A percentile compares a stretch with the other conserved stretches of the same genome.
Conservation (phyloP, 1,284 basidiomycete genomes). For the Cryptococcus depauperatus region DNA sequence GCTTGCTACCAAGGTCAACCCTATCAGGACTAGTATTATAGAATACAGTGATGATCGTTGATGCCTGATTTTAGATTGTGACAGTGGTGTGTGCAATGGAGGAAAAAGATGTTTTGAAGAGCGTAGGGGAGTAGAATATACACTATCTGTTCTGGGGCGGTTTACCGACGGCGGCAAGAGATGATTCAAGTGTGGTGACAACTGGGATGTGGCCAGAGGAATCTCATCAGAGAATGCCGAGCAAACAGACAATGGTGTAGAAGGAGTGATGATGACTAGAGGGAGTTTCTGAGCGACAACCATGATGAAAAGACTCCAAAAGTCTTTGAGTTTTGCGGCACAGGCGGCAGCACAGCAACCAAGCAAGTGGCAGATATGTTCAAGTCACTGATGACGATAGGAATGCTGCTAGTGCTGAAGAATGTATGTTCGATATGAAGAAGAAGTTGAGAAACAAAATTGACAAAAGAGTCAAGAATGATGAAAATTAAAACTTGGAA, state of each 20-base stretch:
- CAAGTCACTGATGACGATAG: no score
- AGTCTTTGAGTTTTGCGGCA: no score
- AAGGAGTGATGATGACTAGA: constrained; percentile 17
- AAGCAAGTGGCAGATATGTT: no score
- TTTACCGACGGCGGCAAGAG: not conserved
- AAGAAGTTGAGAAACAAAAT: no score
- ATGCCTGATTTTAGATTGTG: not conserved
- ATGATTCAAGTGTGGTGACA: no score
- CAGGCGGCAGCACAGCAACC: no score
- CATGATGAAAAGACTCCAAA: no score
- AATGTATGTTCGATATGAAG: no score
- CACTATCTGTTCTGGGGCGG: not conserved
- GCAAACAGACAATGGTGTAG: constrained; percentile 10
- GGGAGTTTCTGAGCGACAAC: no score
- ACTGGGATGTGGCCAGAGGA: not conserved
- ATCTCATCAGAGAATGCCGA: not conserved
- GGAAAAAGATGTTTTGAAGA: not conserved
- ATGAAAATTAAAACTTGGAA: no score
- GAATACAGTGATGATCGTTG: not conserved
- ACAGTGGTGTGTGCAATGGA: not conserved
- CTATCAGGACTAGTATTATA: not conserved
- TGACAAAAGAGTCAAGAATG: no score
- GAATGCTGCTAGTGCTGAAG: no score
- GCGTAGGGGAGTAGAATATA: not conserved
- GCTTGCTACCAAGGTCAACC: not conserved